Conservation (phyloP, 495 filamentous ascomycete species). For the Aspergillus nidulans region DNA sequence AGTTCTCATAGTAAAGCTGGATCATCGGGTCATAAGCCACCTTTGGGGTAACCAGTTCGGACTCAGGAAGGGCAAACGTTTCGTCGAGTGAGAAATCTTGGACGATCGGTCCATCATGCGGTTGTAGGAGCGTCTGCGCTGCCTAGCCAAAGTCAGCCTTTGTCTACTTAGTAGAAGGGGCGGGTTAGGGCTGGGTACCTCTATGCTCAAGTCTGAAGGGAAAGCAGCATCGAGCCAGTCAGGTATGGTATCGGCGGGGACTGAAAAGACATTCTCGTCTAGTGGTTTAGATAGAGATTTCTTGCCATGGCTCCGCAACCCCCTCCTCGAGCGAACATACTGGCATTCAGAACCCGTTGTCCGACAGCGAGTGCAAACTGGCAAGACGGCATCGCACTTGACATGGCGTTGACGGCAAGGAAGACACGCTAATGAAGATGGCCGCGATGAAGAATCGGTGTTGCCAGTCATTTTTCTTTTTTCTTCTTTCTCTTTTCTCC, state of each 20-base stretch:
- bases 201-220: slow-evolving; percentile 9
- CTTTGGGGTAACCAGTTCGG: slow-evolving; percentile 1
- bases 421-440: slow-evolving; percentile 48
- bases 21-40: slow-evolving; percentile 34
- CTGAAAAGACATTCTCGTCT: slow-evolving; percentile 12
- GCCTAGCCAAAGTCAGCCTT: slow-evolving; percentile 13
- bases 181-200: not conserved
- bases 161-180: not conserved
- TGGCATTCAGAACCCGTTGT: slow-evolving; percentile 18
- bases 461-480: slow-evolving; percentile 7
- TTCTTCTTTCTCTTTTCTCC: not conserved
- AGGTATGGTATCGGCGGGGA: slow-evolving; percentile 11
- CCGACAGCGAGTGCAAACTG: slow-evolving; percentile 30
- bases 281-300: slow-evolving; percentile 7
- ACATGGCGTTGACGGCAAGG: slow-evolving; percentile 54
- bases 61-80: not conserved
- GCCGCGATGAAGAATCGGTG: slow-evolving; percentile 9
- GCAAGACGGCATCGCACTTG: slow-evolving; percentile 50
- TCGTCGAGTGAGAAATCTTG: slow-evolving; percentile 7
- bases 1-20: slow-evolving; percentile 57
- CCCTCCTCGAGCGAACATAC: slow-evolving; percentile 25
- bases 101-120: not conserved
- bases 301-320: slow-evolving; percentile 27
- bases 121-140: slow-evolving; percentile 16
- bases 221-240: slow-evolving; percentile 19